Evolutionary conservation across 345 rosid species (phyloP).

Genomic region (Fremontodendron californicum): DNA sequence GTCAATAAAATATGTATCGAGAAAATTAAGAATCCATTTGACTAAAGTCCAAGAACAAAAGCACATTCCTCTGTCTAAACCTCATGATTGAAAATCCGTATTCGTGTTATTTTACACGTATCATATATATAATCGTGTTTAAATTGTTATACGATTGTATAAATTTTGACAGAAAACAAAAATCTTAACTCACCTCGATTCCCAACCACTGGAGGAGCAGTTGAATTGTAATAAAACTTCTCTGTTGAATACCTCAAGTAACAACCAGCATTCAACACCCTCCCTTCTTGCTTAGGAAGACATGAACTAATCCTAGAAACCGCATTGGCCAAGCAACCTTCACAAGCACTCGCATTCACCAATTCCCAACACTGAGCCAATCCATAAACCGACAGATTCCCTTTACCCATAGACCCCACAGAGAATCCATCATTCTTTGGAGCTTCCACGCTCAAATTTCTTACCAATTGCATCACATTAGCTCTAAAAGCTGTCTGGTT

Average conservation of each 20-base stretch:
- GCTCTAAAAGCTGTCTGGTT: conserved; percentile 45
- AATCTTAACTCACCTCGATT: conserved; percentile 36
- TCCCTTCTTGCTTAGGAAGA: conserved; percentile 57
- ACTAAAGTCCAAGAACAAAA: no score
- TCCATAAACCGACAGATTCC: conserved; percentile 67
- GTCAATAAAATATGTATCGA: not conserved
- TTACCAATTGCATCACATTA: conserved; percentile 46
- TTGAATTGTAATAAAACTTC: conserved; percentile 58
- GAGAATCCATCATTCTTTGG: conserved; percentile 50
- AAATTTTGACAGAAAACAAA: no score
- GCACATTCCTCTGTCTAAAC: no score
- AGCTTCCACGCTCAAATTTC: conserved; percentile 53
- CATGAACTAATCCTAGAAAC: conserved; percentile 39
- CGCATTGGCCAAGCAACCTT: conserved; percentile 49
- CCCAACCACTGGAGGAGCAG: conserved; percentile 22
- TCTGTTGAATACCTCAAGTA: conserved; percentile 66
- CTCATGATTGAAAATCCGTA: no score
- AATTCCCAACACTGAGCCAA: conserved; percentile 88
- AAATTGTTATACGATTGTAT: no score
- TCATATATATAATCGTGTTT: no score
- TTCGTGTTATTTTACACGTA: no score
- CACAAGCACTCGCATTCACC: conserved; percentile 45
- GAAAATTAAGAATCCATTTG: not conserved
- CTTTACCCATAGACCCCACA: conserved; percentile 49
- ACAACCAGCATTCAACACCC: conserved; percentile 73